Conservation (phyloP, 2,329 filamentous ascomycete species). For the Fusarium decemcellulare region DNA sequence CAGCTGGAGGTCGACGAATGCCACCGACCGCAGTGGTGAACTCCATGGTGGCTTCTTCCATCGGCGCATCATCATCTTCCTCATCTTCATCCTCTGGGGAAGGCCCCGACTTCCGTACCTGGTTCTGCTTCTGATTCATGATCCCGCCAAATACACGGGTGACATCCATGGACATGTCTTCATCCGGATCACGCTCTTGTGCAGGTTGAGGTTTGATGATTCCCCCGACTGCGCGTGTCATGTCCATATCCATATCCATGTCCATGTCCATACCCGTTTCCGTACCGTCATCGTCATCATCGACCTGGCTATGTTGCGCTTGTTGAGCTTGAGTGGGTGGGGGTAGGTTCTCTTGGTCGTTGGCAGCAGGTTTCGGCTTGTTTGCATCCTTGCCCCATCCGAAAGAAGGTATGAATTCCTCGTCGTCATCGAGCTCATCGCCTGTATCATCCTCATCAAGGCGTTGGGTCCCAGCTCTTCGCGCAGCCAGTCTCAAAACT, state of each 20-base stretch:
- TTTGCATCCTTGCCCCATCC: constrained; percentile 76
- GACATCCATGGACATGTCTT: constrained; percentile 94
- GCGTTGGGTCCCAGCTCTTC: constrained; percentile 80
- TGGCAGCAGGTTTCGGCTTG: constrained; percentile 45
- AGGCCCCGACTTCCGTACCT: constrained; percentile 15
- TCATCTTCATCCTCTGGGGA: constrained; percentile 46
- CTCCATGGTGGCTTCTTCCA: constrained; percentile 77
- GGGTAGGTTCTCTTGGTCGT: constrained; percentile 60
- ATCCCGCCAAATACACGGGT: constrained; percentile 88
- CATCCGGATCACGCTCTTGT: constrained; percentile 60
- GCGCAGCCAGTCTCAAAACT: constrained; percentile 81
- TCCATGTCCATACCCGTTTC: constrained; percentile 61
- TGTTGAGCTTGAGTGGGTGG: constrained; percentile 26
- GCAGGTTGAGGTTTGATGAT: constrained; percentile 63
- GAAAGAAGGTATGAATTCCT: constrained; percentile 83
- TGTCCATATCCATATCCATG: constrained; percentile 68
- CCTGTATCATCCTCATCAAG: constrained; percentile 66
- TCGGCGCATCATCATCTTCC: constrained; percentile 50
- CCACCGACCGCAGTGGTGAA: constrained; percentile 84
- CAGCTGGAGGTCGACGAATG: constrained; percentile 64
- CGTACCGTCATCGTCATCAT: constrained; percentile 48
- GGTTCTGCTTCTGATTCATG: constrained; percentile 60
- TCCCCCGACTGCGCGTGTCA: constrained; percentile 69
- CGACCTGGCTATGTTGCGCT: constrained; percentile 22
- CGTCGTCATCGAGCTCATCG: constrained; percentile 72